These are phyloP conservation scores for Mimosa bimucronata DNA, from an alignment of 306 rosid genomes.

Conservation along the genomic window DNA sequence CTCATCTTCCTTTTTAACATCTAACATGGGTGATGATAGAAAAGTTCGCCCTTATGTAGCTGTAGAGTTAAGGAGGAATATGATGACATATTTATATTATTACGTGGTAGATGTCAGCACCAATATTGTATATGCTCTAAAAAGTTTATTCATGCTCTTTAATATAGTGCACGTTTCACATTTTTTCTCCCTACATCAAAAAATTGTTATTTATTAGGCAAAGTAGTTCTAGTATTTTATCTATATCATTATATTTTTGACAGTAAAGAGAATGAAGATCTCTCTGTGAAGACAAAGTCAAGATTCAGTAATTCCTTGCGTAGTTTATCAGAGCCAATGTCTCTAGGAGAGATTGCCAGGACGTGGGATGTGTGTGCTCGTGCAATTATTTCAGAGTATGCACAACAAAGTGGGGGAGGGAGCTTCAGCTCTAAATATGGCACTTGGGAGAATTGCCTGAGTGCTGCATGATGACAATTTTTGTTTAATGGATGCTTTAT, in stretches of 20 bases:
- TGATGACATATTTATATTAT: neutral
- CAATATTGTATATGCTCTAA: neutral
- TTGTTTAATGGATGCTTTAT: constrained; percentile 15
- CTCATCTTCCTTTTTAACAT: neutral
- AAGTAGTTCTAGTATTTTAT: constrained; percentile 18
- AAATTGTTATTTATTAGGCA: constrained; percentile 26
- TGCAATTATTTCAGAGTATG: constrained; percentile 70
- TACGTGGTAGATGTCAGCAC: neutral
- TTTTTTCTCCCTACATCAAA: constrained; percentile 4
- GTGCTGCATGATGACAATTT: constrained; percentile 44
- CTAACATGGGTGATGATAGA: neutral
- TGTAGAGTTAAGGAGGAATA: neutral
- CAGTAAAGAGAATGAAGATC: constrained; percentile 85
- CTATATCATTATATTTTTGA: constrained; percentile 26
- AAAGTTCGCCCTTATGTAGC: neutral
- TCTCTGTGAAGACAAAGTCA: constrained; percentile 74
- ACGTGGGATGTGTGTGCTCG: constrained; percentile 92
- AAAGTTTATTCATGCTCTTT: constrained; percentile 3
- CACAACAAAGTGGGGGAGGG: constrained; percentile 90
- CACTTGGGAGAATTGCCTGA: constrained; percentile 73
- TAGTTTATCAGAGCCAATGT: constrained; percentile 80
- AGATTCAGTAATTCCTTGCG: constrained; percentile 79
- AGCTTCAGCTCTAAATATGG: constrained; percentile 93
- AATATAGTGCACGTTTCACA: neutral
- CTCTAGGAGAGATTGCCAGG: constrained; percentile 72